Conservation (phyloP, 768 basidiomycete genomes). For the Fistulinella prunicolor region DNA sequence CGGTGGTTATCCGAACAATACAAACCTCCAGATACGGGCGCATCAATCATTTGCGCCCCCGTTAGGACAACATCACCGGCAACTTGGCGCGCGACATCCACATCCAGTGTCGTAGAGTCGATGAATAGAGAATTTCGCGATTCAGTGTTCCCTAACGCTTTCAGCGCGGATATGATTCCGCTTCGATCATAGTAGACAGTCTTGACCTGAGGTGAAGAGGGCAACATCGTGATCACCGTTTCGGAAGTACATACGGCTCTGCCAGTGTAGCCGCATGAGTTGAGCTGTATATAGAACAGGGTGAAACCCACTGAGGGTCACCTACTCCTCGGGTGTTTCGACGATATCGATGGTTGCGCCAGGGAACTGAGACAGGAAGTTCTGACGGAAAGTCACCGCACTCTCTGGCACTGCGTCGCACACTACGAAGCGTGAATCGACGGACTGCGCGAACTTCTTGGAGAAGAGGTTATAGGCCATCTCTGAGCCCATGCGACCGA, state of each 20-base stretch:
- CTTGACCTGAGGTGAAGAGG: slow-evolving; percentile 85
- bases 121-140: slow-evolving; percentile 60
- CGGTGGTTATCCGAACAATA: slow-evolving; percentile 6
- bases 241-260: slow-evolving; percentile 65
- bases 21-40: slow-evolving; percentile 91
- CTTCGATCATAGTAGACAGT: slow-evolving; percentile 61
- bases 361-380: slow-evolving; percentile 57
- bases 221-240: slow-evolving; percentile 86
- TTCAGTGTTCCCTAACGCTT: slow-evolving; percentile 39
- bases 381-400: slow-evolving; percentile 52
- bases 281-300: neutral
- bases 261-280: slow-evolving; percentile 12
- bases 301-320: slow-evolving; percentile 13
- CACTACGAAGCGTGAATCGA: slow-evolving; percentile 64
- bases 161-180: slow-evolving; percentile 67
- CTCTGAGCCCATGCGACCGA: slow-evolving; percentile 86
- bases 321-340: slow-evolving; percentile 70
- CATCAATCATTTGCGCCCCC: slow-evolving; percentile 82
- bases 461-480: slow-evolving; percentile 86
- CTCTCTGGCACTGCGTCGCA: slow-evolving; percentile 71
- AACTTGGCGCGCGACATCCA: slow-evolving; percentile 66
- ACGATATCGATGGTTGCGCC: slow-evolving; percentile 57
- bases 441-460: slow-evolving; percentile 54
- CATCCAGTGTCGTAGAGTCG: slow-evolving; percentile 90
- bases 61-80: slow-evolving; percentile 48